Evolutionary conservation across 176 grass and related monocot genomes (phyloP).

Genomic region (Alopecurus myosuroides): DNA sequence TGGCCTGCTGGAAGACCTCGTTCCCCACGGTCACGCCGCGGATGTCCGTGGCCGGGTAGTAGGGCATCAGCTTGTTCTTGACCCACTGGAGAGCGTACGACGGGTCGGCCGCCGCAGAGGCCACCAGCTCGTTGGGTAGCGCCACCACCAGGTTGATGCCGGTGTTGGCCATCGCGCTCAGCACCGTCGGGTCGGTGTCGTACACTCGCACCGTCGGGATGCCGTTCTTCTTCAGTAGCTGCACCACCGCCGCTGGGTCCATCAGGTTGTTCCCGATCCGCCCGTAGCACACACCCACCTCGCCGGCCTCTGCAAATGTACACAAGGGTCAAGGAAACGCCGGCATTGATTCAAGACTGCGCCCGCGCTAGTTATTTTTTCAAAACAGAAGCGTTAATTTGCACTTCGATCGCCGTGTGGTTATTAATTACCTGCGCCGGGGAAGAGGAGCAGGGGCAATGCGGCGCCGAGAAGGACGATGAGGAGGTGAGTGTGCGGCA

Average conservation of each 20-base stretch:
- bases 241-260: constrained; percentile 29
- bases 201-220: constrained; percentile 51
- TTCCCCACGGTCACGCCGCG: constrained; percentile 53
- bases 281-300: constrained; percentile 64
- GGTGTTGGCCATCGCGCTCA: constrained; percentile 40
- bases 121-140: constrained; percentile 41
- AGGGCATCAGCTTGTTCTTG: constrained; percentile 21
- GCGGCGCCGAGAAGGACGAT: not conserved
- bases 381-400: not conserved
- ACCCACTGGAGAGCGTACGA: constrained; percentile 39
- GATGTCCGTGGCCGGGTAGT: constrained; percentile 51
- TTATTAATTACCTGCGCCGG: not conserved
- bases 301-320: constrained; percentile 15
- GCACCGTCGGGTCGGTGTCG: constrained; percentile 37
- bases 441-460: not conserved
- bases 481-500: not conserved
- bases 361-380: not conserved
- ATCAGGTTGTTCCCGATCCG: constrained; percentile 52
- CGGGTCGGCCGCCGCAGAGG: constrained; percentile 13
- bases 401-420: not conserved
- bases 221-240: constrained; percentile 45
- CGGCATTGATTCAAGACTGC: not conserved
- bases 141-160: constrained; percentile 48
- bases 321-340: not conserved
- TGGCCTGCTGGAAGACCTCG: constrained; percentile 48